These are phyloP conservation scores for Fusarium clavum DNA, from an alignment of 2,329 filamentous ascomycete genomes.

Conservation along the genomic window DNA sequence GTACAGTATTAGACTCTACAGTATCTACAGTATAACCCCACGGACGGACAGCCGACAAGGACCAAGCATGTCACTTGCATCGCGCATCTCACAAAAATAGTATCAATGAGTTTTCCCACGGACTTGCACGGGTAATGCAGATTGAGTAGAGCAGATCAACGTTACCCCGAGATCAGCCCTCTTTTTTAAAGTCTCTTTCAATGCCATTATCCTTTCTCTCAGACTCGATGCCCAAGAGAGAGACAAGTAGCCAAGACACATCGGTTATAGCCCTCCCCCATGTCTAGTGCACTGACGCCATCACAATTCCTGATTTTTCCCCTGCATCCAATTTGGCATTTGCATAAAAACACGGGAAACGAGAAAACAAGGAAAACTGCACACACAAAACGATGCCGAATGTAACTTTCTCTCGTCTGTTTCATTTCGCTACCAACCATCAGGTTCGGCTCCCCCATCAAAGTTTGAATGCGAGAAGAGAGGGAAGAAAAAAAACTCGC, in stretches of 20 bases:
- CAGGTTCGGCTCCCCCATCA: neutral
- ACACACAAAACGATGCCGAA: slow-evolving; percentile 1
- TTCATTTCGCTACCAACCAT: neutral
- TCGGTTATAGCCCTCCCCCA: slow-evolving; percentile 23
- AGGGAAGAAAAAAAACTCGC: neutral
- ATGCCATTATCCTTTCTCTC: too few relatives aligned
- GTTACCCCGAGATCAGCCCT: slow-evolving; percentile 7
- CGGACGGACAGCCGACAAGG: neutral
- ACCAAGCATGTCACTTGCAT: slow-evolving; percentile 12
- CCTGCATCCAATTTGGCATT: slow-evolving; percentile 26
- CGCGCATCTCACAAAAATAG: slow-evolving; percentile 8
- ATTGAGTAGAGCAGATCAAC: slow-evolving; percentile 9
- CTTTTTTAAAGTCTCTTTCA: neutral
- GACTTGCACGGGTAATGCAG: slow-evolving; percentile 1
- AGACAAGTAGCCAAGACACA: neutral
- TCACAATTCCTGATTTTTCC: slow-evolving; percentile 24
- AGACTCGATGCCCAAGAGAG: too few relatives aligned
- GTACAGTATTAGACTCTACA: slow-evolving; percentile 12
- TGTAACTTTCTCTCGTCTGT: neutral
- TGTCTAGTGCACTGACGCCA: slow-evolving; percentile 31
- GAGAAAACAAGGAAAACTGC: slow-evolving; percentile 5
- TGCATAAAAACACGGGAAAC: slow-evolving; percentile 8
- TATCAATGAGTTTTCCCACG: neutral
- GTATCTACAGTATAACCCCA: slow-evolving; percentile 9
- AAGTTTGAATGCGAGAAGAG: neutral